Base-by-base conservation (phyloP, 2,329 filamentous ascomycete species). In the Meredithiella fracta region DNA sequence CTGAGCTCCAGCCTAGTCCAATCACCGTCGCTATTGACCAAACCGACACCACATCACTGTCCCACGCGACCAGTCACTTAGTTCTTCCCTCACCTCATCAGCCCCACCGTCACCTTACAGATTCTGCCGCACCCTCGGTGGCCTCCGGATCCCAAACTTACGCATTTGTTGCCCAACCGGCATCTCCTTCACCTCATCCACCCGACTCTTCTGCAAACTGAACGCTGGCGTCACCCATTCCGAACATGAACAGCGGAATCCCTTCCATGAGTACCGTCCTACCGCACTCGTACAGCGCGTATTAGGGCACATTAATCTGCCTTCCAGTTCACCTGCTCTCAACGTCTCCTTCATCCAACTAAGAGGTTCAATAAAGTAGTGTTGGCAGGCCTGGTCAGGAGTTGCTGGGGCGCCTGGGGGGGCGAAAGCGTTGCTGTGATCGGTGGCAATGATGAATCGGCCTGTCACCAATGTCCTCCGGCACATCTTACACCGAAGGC, bases 261-360 rank as follows among this genome's bases (percentile, higher is more conserved):
- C 92, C 67, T 94, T 88, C 92, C 92, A 98, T 54, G 91, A 86
- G 65, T 96, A 98, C 63, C 92, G 86, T 40, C 92, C 92, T 51
- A 97, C 80, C 54, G 87, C 88, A 42, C 86, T 81, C 50, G 78
- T 80, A 67, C 92, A 98, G 64, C 83, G 85, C 7, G 66, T 58
- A 62, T 83, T 85, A 8, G 92, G 91, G 64, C 92, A 98, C 58
- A 82, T 78, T 31, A 98, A 73, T 8, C 91, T 81, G 23, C 92
- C 92, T 59, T 90, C 86, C 23, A 97, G 74, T 59, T 83, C 79
- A 26, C 86, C 89, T 63, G 85, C 78, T 63, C 90, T 85, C 2
- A 98, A 79, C 63, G 83, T 82, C 1, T 82, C 73, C 5, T 86
- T 81, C 92, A 98, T 98, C 92, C 92, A 98, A 14, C 86, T 86